These are phyloP conservation scores for Trichocomaceae sp. DNA, from an alignment of 2,329 filamentous ascomycete genomes.

Conservation along the genomic window DNA sequence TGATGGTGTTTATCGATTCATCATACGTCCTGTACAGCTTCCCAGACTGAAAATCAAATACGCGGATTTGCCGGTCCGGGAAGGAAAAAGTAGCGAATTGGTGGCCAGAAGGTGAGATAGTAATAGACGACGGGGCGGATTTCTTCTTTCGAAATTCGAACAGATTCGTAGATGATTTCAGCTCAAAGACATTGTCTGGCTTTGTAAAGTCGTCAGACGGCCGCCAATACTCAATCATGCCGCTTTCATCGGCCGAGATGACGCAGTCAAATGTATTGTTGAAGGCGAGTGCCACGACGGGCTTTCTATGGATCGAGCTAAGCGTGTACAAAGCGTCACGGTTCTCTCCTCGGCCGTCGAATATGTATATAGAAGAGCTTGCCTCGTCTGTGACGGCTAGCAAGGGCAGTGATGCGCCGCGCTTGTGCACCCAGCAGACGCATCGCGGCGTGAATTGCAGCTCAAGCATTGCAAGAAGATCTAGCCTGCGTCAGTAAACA, in stretches of 20 bases:
- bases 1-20: conserved; percentile 80
- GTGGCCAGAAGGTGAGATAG: conserved; percentile 76
- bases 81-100: conserved; percentile 87
- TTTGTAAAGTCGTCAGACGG: conserved; percentile 72
- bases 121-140: conserved; percentile 71
- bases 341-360: conserved; percentile 81
- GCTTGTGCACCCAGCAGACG: conserved; percentile 85
- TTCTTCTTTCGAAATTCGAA: conserved; percentile 98
- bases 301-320: conserved; percentile 69
- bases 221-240: conserved; percentile 96
- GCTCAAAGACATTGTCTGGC: conserved; percentile 81
- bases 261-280: conserved; percentile 87
- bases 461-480: conserved; percentile 75
- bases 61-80: conserved; percentile 83
- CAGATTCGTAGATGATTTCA: conserved; percentile 87
- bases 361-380: conserved; percentile 69
- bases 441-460: conserved; percentile 68
- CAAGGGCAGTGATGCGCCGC: conserved; percentile 79
- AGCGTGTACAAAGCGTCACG: conserved; percentile 69
- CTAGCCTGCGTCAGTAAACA: conserved; percentile 34
- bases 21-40: conserved; percentile 92
- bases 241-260: conserved; percentile 76
- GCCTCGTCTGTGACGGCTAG: conserved; percentile 74
- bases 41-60: conserved; percentile 86
- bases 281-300: conserved; percentile 80